Evolutionary conservation across 2,329 filamentous ascomycete species (phyloP).

Genomic region (Calycina marina): DNA sequence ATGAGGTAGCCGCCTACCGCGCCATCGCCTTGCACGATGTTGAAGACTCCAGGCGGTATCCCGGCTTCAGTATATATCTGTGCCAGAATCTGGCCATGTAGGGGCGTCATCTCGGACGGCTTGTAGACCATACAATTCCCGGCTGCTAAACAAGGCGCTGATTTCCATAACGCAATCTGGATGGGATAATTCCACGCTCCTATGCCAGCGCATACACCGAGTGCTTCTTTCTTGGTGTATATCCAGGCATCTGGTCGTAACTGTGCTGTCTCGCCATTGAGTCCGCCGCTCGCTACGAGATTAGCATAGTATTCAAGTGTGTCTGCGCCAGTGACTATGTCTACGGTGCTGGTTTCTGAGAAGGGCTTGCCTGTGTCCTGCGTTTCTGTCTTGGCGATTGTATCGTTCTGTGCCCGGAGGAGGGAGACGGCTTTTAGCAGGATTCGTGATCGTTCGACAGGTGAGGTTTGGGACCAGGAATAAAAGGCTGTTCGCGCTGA

Average conservation of each 20-base stretch:
- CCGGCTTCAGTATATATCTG: constrained; percentile 67
- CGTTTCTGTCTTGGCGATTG: constrained; percentile 66
- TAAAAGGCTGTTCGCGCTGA: constrained; percentile 60
- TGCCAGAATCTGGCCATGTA: constrained; percentile 66
- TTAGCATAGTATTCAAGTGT: constrained; percentile 80
- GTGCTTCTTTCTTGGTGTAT: constrained; percentile 66
- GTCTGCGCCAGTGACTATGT: constrained; percentile 70
- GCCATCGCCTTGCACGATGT: constrained; percentile 69
- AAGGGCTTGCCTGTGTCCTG: constrained; percentile 77
- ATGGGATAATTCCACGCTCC: constrained; percentile 90
- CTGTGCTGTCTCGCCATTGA: constrained; percentile 67
- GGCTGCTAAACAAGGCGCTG: constrained; percentile 68
- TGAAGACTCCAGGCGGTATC: constrained; percentile 71
- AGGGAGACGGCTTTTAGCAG: constrained; percentile 63
- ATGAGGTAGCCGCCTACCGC: constrained; percentile 65
- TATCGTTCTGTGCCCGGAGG: constrained; percentile 63
- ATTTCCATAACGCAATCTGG: constrained; percentile 84
- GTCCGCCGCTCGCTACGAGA: constrained; percentile 58
- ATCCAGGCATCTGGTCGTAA: constrained; percentile 66
- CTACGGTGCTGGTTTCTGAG: constrained; percentile 72
- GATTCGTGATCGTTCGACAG: constrained; percentile 62
- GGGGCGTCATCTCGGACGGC: constrained; percentile 71
- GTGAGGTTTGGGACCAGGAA: constrained; percentile 60
- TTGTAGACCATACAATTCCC: constrained; percentile 90
- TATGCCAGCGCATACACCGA: constrained; percentile 76